Percentiles rank a stretch among this genome's conserved stretches.
Conservation (phyloP, 306 rosid species). For the Corylus americana region DNA sequence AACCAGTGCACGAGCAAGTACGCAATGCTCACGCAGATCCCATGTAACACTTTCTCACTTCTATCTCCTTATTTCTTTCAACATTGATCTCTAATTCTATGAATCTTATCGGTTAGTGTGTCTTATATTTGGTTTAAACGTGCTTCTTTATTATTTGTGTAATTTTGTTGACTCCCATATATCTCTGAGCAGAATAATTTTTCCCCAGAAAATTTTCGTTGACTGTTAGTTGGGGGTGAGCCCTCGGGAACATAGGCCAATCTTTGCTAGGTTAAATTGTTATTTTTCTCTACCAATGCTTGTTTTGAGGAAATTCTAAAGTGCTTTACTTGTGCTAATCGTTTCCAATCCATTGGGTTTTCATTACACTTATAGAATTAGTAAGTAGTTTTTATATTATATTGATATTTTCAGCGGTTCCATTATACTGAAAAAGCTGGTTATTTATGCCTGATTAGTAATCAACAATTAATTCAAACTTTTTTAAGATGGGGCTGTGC, state of each 20-base stretch:
- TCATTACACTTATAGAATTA: neutral
- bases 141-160: neutral
- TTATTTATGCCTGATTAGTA: too few species aligned
- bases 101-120: neutral
- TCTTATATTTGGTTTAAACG: neutral
- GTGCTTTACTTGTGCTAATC: neutral
- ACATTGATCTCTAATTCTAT: slow-evolving; percentile 6
- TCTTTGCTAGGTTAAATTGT: neutral
- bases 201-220: neutral
- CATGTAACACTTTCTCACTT: slow-evolving; percentile 41
- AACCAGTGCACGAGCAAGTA: slow-evolving; percentile 76
- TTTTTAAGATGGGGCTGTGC: neutral
- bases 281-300: neutral
- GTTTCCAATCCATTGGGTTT: neutral
- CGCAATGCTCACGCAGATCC: slow-evolving; percentile 72
- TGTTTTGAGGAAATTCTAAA: neutral
- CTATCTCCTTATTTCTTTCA: neutral
- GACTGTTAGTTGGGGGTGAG: neutral
- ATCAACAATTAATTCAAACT: neutral
- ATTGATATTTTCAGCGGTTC: neutral
- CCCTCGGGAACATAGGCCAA: neutral
- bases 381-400: neutral
- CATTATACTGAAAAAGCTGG: neutral
- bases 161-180: neutral
- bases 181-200: neutral